Conservation (phyloP, 441 rosid genomes). For the Populus tomentosa region DNA sequence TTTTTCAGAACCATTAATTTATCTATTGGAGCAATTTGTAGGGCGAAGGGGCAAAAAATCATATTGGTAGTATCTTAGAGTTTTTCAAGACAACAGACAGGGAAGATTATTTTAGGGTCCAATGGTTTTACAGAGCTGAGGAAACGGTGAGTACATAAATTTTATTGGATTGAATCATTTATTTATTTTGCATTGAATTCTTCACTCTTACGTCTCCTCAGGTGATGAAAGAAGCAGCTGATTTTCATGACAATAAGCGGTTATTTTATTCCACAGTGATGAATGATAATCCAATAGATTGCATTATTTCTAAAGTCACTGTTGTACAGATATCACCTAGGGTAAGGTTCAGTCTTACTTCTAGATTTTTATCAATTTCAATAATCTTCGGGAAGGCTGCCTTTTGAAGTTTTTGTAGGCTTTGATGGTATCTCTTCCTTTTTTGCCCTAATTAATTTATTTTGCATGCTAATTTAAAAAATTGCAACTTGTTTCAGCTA, state of each 20-base stretch:
- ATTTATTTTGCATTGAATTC: constrained; percentile 5
- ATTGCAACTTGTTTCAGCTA: constrained; percentile 37
- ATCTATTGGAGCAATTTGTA: constrained; percentile 24
- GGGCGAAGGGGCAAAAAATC: constrained; percentile 60
- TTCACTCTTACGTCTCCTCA: constrained; percentile 24
- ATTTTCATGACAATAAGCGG: constrained; percentile 65
- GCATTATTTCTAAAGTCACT: constrained; percentile 69
- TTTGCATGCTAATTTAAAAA: constrained; percentile 2
- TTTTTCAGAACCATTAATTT: background rate
- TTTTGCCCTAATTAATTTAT: constrained; percentile 4
- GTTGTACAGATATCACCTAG: constrained; percentile 46
- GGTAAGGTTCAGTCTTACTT: constrained; percentile 40
- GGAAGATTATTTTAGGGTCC: constrained; percentile 77
- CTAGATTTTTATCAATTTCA: background rate
- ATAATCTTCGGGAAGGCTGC: background rate
- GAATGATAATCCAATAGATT: constrained; percentile 88
- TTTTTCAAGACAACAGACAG: constrained; percentile 68
- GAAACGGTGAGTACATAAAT: constrained; percentile 62
- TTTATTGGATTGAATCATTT: constrained; percentile 17
- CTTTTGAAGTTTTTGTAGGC: constrained; percentile 10
- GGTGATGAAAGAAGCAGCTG: constrained; percentile 66
- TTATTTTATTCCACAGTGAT: constrained; percentile 76
- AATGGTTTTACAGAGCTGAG: constrained; percentile 90
- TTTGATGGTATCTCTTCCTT: constrained; percentile 7
- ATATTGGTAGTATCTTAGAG: constrained; percentile 72